These are phyloP conservation scores for Hypholoma fasciculare DNA, from an alignment of 768 basidiomycete species.

Conservation along the genomic window DNA sequence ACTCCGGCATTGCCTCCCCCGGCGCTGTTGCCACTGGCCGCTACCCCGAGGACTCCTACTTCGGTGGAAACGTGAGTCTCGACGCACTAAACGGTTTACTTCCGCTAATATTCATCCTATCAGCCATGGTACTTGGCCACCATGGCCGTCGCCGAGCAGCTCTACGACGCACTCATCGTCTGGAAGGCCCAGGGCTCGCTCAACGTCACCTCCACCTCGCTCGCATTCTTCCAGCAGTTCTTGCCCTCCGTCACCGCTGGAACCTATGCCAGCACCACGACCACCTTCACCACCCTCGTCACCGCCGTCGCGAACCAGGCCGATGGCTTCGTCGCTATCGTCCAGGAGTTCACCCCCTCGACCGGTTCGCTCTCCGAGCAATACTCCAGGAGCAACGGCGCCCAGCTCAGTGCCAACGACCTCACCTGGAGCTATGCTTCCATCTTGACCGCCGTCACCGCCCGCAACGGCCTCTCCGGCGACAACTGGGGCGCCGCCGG, in stretches of 20 bases:
- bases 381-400: slow-evolving; percentile 48
- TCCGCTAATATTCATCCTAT: not conserved
- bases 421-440: slow-evolving; percentile 80
- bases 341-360: slow-evolving; percentile 63
- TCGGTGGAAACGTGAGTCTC: slow-evolving; percentile 57
- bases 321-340: slow-evolving; percentile 61
- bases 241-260: slow-evolving; percentile 45
- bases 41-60: slow-evolving; percentile 70
- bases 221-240: slow-evolving; percentile 70
- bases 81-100: not conserved
- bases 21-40: slow-evolving; percentile 66
- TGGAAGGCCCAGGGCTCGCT: slow-evolving; percentile 57
- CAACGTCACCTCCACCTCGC: slow-evolving; percentile 59
- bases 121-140: slow-evolving; percentile 79
- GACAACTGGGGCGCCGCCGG: slow-evolving; percentile 68
- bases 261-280: slow-evolving; percentile 46
- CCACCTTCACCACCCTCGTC: slow-evolving; percentile 50
- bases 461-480: slow-evolving; percentile 46
- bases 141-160: slow-evolving; percentile 71
- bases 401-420: slow-evolving; percentile 59
- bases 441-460: slow-evolving; percentile 57
- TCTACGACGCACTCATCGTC: slow-evolving; percentile 68
- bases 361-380: slow-evolving; percentile 66
- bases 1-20: slow-evolving; percentile 52
- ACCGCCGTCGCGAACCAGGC: slow-evolving; percentile 54